These are phyloP conservation scores for Avicennia marina DNA, from an alignment of 257 asterid genomes.

Conservation along the genomic window DNA sequence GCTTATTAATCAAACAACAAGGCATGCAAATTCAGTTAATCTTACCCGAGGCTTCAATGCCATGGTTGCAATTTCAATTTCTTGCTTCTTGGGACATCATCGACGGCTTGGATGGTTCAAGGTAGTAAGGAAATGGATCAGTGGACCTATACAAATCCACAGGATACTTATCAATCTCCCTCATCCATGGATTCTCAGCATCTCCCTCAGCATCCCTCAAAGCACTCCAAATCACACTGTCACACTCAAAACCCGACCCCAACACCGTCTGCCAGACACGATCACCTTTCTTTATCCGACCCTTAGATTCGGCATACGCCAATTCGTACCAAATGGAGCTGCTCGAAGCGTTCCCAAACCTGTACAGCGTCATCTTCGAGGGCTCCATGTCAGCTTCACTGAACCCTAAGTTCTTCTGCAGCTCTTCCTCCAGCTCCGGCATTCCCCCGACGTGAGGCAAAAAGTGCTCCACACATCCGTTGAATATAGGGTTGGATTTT, in stretches of 20 bases:
- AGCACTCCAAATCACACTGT: constrained; percentile 46
- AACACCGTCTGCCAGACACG: constrained; percentile 61
- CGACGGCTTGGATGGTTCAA: not conserved
- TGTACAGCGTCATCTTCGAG: constrained; percentile 50
- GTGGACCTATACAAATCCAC: constrained; percentile 13
- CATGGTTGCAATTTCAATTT: too few relatives aligned
- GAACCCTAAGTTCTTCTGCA: constrained; percentile 42
- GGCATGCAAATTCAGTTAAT: too few relatives aligned
- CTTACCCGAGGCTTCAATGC: too few relatives aligned
- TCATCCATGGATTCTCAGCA: constrained; percentile 45
- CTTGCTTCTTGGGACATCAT: too few relatives aligned
- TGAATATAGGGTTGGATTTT: constrained; percentile 33
- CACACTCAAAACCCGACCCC: constrained; percentile 67
- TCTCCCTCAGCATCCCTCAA: constrained; percentile 20
- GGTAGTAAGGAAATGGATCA: not conserved
- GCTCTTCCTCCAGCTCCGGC: constrained; percentile 45
- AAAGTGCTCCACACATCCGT: constrained; percentile 43
- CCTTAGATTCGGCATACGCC: constrained; percentile 56
- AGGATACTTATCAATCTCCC: constrained; percentile 39
- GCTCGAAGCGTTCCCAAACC: constrained; percentile 68
- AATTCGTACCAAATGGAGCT: constrained; percentile 66
- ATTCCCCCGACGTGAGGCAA: constrained; percentile 55
- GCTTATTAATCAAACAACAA: too few relatives aligned
- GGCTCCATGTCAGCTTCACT: constrained; percentile 50
- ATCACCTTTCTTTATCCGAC: constrained; percentile 41